Evolutionary conservation across 2,329 filamentous ascomycete species (phyloP), one percentile per base, ranked within the genome.

Genomic region (Fusarium longipes): DNA sequence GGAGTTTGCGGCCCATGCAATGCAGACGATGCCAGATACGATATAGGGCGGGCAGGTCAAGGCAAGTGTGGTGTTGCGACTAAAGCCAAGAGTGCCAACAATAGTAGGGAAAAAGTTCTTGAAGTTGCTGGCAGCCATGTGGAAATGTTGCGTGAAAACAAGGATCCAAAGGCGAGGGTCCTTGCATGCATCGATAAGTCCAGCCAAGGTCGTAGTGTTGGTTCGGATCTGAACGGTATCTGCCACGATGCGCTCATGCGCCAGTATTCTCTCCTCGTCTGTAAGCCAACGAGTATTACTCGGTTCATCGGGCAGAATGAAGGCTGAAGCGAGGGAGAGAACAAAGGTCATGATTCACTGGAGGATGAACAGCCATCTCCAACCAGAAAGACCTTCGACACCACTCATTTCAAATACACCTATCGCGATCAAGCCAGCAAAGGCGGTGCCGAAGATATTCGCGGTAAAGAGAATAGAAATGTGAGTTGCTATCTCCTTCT

Each of bases 31-130:
- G 2, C 57, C 82, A 0, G 83, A 82, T 38, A 83, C 70, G 14
- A 84, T 72, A 67, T 82, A 86, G 0, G 83, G 83, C 0, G 84
- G 84, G 51, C 80, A 82, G 1, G 82, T 85, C 29, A 86, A 75
- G 1, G 82, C 77, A 0, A 86, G 77, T 0, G 83, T 84, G 36
- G 83, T 78, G 0, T 81, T 85, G 0, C 73, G 78, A 49, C 73
- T 77, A 70, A 83, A 85, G 0, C 80, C 80, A 2, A 86, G 79
- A 2, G 81, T 82, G 53, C 80, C 74, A 25, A 85, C 79, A 17
- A 83, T 80, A 2, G 66, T 73, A 1, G 74, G 74, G 12, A 74
- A 65, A 38, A 74, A 75, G 60, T 75, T 75, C 40, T 75, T 75
- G 66, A 75, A 75, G 1, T 72, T 72, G 15, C 73, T 74, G 3